phyloP scores from a whole-genome alignment of 2,329 filamentous ascomycete species.

The Alternaria angustiovoidea region DNA sequence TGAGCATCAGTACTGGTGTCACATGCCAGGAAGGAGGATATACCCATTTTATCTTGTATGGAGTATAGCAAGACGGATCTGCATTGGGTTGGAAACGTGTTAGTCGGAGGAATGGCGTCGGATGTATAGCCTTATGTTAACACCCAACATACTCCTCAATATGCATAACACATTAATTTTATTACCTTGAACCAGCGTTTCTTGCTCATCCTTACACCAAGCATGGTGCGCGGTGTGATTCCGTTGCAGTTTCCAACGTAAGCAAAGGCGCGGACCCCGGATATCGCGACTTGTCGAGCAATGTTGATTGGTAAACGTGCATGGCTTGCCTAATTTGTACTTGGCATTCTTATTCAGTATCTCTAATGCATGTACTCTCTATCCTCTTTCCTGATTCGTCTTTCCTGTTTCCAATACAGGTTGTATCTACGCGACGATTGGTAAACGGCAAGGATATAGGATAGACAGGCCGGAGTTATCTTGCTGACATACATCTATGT shows the following conservation, averaged over 20 bases:
- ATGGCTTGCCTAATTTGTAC: neutral
- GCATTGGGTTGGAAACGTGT: neutral
- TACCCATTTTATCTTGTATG: slow-evolving; percentile 16
- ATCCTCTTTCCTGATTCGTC: neutral
- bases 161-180: neutral
- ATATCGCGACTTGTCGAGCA: neutral
- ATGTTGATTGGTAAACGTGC: neutral
- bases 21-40: slow-evolving; percentile 1
- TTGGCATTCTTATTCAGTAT: neutral
- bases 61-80: neutral
- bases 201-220: accelerated
- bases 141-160: neutral
- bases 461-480: neutral
- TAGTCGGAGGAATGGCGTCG: neutral
- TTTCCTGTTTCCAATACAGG: neutral
- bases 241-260: neutral
- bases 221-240: neutral
- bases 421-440: neutral
- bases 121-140: neutral
- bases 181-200: neutral
- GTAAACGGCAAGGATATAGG: neutral
- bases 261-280: neutral
- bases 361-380: neutral
- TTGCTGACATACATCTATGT: neutral
- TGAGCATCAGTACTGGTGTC: slow-evolving; percentile 5